Base-by-base conservation (phyloP, 805 yeast genomes). In the Saccharomycopsis selenospora region DNA sequence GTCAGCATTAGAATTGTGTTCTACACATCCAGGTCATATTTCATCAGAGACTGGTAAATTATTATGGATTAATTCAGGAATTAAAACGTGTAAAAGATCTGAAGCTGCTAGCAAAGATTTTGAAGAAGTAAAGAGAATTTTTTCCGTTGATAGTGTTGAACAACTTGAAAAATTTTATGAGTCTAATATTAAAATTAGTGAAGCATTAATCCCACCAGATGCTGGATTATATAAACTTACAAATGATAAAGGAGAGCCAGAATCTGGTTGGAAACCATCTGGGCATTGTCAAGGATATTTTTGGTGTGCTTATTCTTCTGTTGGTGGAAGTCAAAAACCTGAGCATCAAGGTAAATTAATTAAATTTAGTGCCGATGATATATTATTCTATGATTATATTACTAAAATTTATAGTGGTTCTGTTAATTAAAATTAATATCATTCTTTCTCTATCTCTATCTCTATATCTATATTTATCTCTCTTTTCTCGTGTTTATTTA, bases 11-110 rank as follows among this genome's bases (percentile, higher is more conserved):
- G 80, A 76, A 57, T 56, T 77, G 14, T 78, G 83, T 57, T 69
- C 80, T 1, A 73, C 74, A 28, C 82, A 77, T 55, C 83, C 83
- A 1, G 80, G 75, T 2, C 84, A 79, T 58, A 60, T 78, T 8
- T 61, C 63, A 36, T 77, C 72, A 45, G 68, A 63, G 29, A 79
- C 75, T 58, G 59, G 67, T 38, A 63, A 71, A 2, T 56, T 79
- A 26, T 56, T 76, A 2, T 78, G 83, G 83, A 69, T 79, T 52
- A 79, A 79, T 55, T 76, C 82, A 1, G 83, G 83, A 0, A 74
- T 77, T 57, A 59, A 67, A 45, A 69, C 62, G 43, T 79, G 85
- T 60, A 66, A 65, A 44, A 61, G 63, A 33, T 56, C 64, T n/a
- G 67, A 70, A 40, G 61, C 56, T 57, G 67, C 62, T 14, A 67